Percentiles rank a stretch among this genome's conserved stretches.
Conservation (phyloP, 768 basidiomycete species). For the Leucocoprinus birnbaumii region DNA sequence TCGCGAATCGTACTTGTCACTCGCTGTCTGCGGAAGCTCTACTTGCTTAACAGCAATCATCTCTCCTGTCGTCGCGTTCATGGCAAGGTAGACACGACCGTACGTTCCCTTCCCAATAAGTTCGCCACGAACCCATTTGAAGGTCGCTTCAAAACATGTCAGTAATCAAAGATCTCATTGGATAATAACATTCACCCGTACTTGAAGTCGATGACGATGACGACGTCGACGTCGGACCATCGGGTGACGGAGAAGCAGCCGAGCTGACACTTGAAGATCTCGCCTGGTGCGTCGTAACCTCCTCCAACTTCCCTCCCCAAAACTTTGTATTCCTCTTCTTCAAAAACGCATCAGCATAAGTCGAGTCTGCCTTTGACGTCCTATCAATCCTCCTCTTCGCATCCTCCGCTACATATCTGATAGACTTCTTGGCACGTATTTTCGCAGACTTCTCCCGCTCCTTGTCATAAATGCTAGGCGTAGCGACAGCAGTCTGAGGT, state of each 20-base stretch:
- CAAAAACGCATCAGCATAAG: constrained; percentile 41
- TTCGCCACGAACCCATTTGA: constrained; percentile 98
- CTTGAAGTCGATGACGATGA: no score
- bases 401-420: constrained; percentile 88
- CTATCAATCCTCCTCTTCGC: constrained; percentile 77
- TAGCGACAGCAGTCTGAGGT: constrained; percentile 27
- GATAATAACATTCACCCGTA: constrained; percentile 53
- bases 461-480: constrained; percentile 21
- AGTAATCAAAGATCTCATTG: constrained; percentile 13
- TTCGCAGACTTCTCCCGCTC: constrained; percentile 31
- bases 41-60: constrained; percentile 99
- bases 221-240: no score
- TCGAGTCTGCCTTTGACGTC: constrained; percentile 55
- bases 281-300: constrained; percentile 78
- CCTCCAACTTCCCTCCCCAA: constrained; percentile 92
- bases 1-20: constrained; percentile 86
- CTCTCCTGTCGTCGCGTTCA: constrained; percentile 95
- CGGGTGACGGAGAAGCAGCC: constrained; percentile 30
- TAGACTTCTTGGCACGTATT: constrained; percentile 80
- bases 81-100: constrained; percentile 91
- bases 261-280: constrained; percentile 39
- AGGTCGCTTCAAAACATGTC: constrained; percentile 57
- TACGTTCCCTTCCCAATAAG: constrained; percentile 97
- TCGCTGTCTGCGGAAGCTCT: constrained; percentile 87
- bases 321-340: constrained; percentile 90